Conservation (phyloP, 352 stramenopile genomes). For the Phytophthora syringae region DNA sequence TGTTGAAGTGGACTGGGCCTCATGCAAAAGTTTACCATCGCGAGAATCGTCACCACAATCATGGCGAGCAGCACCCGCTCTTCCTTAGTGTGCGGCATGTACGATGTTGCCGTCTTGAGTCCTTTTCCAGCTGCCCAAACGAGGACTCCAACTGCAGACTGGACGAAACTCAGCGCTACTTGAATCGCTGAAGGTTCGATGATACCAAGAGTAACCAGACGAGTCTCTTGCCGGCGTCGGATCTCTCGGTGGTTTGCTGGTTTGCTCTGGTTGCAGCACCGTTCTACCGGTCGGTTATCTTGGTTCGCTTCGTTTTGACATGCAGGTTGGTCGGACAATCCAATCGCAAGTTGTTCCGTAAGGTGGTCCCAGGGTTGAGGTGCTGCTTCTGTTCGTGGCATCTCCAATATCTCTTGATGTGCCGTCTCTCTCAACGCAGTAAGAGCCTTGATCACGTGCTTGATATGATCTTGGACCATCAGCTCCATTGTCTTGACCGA, state of each 20-base stretch:
- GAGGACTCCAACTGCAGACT: slow-evolving; percentile 11
- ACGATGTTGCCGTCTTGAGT: slow-evolving; percentile 11
- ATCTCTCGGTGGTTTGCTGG: background rate
- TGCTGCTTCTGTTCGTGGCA: background rate
- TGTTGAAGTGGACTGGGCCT: slow-evolving; percentile 16
- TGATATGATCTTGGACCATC: slow-evolving; percentile 59
- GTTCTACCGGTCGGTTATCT: background rate
- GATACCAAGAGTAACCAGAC: background rate
- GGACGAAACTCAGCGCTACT: slow-evolving; percentile 13
- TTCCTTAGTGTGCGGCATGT: slow-evolving; percentile 12
- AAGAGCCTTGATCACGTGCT: slow-evolving; percentile 41
- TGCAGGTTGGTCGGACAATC: slow-evolving; percentile 11
- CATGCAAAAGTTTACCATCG: slow-evolving; percentile 13
- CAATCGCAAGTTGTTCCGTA: slow-evolving; percentile 17
- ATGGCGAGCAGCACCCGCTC: slow-evolving; percentile 13
- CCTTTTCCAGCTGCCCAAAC: background rate
- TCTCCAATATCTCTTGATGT: background rate
- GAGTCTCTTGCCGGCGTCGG: background rate
- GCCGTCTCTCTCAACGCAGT: slow-evolving; percentile 13
- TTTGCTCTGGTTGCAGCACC: background rate
- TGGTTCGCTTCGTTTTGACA: background rate
- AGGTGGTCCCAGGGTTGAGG: slow-evolving; percentile 23
- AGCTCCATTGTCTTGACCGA: slow-evolving; percentile 66
- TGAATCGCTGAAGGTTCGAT: slow-evolving; percentile 15
- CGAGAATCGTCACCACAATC: slow-evolving; percentile 5